Conservation (phyloP, 208 protist species). For the Lotmaria passim region DNA sequence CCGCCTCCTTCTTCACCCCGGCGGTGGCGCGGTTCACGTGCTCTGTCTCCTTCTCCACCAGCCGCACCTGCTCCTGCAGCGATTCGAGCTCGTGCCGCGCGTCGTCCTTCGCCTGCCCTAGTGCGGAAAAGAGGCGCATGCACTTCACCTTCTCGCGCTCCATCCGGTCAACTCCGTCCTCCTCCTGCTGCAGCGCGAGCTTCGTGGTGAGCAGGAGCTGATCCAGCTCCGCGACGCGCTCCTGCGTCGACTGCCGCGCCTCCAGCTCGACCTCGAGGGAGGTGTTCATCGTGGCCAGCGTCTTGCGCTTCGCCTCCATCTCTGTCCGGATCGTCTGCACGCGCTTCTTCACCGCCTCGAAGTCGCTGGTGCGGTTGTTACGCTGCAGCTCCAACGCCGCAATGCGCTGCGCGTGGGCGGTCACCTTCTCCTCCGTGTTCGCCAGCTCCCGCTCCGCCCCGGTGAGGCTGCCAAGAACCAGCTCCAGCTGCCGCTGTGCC, state of each 20-base stretch:
- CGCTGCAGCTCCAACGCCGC: constrained; percentile 81
- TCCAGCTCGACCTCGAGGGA: constrained; percentile 84
- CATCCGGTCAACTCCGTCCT: constrained; percentile 65
- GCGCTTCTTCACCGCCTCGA: constrained; percentile 60
- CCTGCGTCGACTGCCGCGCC: constrained; percentile 69
- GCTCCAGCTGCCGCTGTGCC: constrained; percentile 73
- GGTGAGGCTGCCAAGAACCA: constrained; percentile 68
- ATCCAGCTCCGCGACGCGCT: constrained; percentile 74
- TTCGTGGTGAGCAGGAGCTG: constrained; percentile 74
- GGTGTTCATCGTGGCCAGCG: constrained; percentile 85
- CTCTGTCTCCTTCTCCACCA: constrained; percentile 68
- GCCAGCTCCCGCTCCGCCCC: constrained; percentile 73
- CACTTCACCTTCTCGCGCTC: constrained; percentile 77
- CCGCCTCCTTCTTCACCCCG: constrained; percentile 61
- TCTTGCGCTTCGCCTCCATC: constrained; percentile 84
- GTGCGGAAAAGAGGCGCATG: constrained; percentile 49
- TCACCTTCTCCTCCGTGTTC: constrained; percentile 71
- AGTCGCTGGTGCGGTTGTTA: constrained; percentile 67
- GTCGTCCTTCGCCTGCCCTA: constrained; percentile 63
- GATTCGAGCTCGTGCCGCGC: constrained; percentile 34
- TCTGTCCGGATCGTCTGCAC: constrained; percentile 71
- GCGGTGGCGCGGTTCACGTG: constrained; percentile 49
- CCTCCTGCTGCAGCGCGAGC: constrained; percentile 56
- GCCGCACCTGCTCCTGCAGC: constrained; percentile 68
- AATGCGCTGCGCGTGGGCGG: constrained; percentile 62